These are phyloP conservation scores for Fusarium chaquense DNA, from an alignment of 2,329 filamentous ascomycete genomes.

Conservation along the genomic window DNA sequence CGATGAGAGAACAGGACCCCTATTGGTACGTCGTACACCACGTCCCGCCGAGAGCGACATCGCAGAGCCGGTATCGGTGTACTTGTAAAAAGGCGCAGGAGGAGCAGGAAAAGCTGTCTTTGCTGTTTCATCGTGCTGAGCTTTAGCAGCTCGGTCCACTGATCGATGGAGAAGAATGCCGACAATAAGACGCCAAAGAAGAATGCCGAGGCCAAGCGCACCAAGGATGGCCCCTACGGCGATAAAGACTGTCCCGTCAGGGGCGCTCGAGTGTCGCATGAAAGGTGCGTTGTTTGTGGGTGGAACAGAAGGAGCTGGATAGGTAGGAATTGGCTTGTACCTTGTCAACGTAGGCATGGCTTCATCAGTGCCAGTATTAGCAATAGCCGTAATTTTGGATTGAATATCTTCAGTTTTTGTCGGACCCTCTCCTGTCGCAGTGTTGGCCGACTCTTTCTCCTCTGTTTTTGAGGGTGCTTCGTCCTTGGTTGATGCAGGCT, in stretches of 20 bases:
- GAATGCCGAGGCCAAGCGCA: constrained; percentile 81
- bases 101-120: constrained; percentile 74
- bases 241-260: constrained; percentile 97
- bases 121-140: constrained; percentile 75
- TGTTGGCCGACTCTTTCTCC: constrained; percentile 41
- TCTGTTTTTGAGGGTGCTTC: constrained; percentile 30
- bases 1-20: constrained; percentile 64
- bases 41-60: constrained; percentile 64
- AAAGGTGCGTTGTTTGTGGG: constrained; percentile 88
- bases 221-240: constrained; percentile 90
- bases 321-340: constrained; percentile 61
- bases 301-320: constrained; percentile 81
- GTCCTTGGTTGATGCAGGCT: constrained; percentile 30
- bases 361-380: constrained; percentile 36
- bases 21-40: constrained; percentile 63
- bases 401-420: constrained; percentile 29
- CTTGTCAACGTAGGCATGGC: constrained; percentile 59
- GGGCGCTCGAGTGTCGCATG: constrained; percentile 87
- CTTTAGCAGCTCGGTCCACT: constrained; percentile 85
- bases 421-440: constrained; percentile 28
- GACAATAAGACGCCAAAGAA: constrained; percentile 88
- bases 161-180: constrained; percentile 93
- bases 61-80: constrained; percentile 69
- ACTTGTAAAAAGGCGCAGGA: constrained; percentile 73
- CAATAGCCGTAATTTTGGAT: constrained; percentile 31